Evolutionary conservation across 495 filamentous ascomycete genomes (phyloP).

Genomic region (Cercophora samala): DNA sequence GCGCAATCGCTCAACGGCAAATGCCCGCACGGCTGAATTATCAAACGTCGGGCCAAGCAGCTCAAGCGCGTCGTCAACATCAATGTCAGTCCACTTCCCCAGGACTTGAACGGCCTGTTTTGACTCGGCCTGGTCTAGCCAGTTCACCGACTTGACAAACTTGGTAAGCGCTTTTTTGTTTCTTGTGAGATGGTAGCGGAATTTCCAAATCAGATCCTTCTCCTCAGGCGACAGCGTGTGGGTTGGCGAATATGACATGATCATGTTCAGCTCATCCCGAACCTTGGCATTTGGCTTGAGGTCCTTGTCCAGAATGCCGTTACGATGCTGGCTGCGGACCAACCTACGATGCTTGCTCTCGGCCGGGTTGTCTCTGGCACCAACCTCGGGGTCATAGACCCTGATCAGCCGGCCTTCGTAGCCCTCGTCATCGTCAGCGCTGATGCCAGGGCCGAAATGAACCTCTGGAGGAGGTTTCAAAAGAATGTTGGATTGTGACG

Average conservation of each 20-base stretch:
- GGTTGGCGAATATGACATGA: slow-evolving; percentile 89
- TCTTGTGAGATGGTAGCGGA: slow-evolving; percentile 84
- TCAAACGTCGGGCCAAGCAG: slow-evolving; percentile 89
- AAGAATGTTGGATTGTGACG: slow-evolving; percentile 62
- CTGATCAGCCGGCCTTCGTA: slow-evolving; percentile 61
- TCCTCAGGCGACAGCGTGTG: slow-evolving; percentile 83
- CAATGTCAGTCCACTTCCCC: slow-evolving; percentile 93
- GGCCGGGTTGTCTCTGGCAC: slow-evolving; percentile 82
- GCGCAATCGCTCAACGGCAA: slow-evolving; percentile 85
- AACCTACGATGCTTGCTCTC: slow-evolving; percentile 93
- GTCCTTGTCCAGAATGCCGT: slow-evolving; percentile 86
- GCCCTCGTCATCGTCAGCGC: slow-evolving; percentile 55
- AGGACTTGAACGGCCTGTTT: slow-evolving; percentile 87
- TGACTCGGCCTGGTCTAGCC: slow-evolving; percentile 81
- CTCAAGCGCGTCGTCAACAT: slow-evolving; percentile 94
- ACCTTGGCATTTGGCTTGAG: slow-evolving; percentile 95
- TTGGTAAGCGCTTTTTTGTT: slow-evolving; percentile 95
- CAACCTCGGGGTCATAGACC: slow-evolving; percentile 93
- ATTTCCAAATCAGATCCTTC: slow-evolving; percentile 95
- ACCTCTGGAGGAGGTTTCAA: slow-evolving; percentile 78
- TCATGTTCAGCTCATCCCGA: slow-evolving; percentile 85
- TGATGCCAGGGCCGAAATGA: slow-evolving; percentile 77
- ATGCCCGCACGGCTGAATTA: slow-evolving; percentile 80
- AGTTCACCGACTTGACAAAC: slow-evolving; percentile 94
- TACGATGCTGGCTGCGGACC: slow-evolving; percentile 82